A percentile compares a stretch with the other conserved stretches of the same genome.
Evolutionary conservation across 2,329 filamentous ascomycete genomes (phyloP).

Genomic region (Phialemonium atrogriseum): DNA sequence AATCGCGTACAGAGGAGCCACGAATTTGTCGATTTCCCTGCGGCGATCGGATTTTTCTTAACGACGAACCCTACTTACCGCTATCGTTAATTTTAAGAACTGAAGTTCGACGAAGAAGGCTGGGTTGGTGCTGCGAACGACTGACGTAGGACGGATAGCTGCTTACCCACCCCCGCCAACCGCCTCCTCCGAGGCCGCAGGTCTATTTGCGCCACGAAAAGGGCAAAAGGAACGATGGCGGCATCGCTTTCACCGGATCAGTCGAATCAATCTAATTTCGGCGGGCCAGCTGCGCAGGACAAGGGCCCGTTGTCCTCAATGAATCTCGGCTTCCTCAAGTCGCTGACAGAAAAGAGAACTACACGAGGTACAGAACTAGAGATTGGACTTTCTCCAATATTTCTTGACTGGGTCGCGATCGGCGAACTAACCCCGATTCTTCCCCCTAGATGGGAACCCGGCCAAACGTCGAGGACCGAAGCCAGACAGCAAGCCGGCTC

Average conservation of each 20-base stretch:
- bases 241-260: constrained; percentile 38
- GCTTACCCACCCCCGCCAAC: constrained; percentile 27
- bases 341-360: constrained; percentile 62
- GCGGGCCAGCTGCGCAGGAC: constrained; percentile 22
- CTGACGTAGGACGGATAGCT: constrained; percentile 26
- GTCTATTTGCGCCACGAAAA: constrained; percentile 23
- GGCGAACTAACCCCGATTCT: constrained; percentile 4
- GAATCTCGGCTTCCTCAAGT: constrained; percentile 58
- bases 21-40: too few relatives aligned
- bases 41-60: too few relatives aligned
- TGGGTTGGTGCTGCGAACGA: too few relatives aligned
- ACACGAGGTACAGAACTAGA: constrained; percentile 74
- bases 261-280: constrained; percentile 17
- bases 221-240: constrained; percentile 31
- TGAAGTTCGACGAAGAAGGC: too few relatives aligned
- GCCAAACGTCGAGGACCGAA: constrained; percentile 90
- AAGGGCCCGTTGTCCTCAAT: constrained; percentile 33
- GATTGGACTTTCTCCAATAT: too few relatives aligned
- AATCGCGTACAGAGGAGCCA: too few relatives aligned
- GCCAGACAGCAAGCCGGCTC: constrained; percentile 88
- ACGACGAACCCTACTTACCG: too few relatives aligned
- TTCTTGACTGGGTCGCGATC: too few relatives aligned
- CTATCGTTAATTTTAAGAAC: too few relatives aligned
- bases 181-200: constrained; percentile 22
- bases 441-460: constrained; percentile 62